Base-by-base conservation (phyloP, 2,329 filamentous ascomycete genomes). In the Pseudogymnoascus destructans region DNA sequence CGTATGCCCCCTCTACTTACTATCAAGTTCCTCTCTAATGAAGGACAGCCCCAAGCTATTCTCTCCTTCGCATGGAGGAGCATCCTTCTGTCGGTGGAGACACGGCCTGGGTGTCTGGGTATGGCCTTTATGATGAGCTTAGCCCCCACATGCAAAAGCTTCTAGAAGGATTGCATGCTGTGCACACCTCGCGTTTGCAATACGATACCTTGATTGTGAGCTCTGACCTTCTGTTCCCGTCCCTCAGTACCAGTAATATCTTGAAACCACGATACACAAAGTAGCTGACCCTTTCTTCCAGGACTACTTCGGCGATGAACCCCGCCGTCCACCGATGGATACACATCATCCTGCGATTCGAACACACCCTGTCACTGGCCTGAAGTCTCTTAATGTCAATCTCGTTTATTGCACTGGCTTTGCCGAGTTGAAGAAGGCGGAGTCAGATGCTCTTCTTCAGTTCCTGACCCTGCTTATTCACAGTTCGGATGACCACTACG, bases 361-460 rank as follows among this genome's bases (percentile, higher is more conserved):
- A 30, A 69, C 66, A 3, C 67, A 68, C 54, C 67, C 67, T 5
- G 67, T 68, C 17, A 65, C 66, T 1, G 61, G 63, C 4, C 59
- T 64, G 9, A 64, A 66, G 60, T 58, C 65, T 35, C 58, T 67
- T 7, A 66, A 66, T 8, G 61, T 64, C 5, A 67, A 66, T 33
- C 57, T 59, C 6, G 58, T 57, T 11, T 66, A 61, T 42, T 59
- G 57, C 40, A 64, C 61, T 17, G 63, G 63, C 1, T 64, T 67
- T 55, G 64, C 63, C 2, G 65, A 66, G 35, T 59, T 67, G 17
- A 66, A 66, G 35, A 65, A 65, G 52, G 57, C 55, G 10, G 65
- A 66, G 52, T 61, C 61, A 15, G 63, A 66, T 57, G 38, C 49
- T 11, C 42, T 67, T 8, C 56, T 67, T 3, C 57, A 64, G 17